Conservation (phyloP, 2,329 filamentous ascomycete species). For the Cytospora schulzeri region DNA sequence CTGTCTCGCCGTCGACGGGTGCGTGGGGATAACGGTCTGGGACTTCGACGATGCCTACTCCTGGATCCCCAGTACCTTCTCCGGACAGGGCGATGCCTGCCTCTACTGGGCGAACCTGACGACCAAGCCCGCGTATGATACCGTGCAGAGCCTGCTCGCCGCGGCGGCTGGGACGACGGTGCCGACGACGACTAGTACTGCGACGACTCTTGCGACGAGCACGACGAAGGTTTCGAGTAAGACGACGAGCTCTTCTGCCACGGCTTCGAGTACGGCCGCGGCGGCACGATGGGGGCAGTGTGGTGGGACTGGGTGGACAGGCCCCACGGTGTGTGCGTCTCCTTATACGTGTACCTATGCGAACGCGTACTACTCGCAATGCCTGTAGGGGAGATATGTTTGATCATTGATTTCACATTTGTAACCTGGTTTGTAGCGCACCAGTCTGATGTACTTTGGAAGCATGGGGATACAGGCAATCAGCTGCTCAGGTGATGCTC, state of each 20-base stretch:
- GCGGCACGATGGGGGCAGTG: constrained; percentile 25
- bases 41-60: constrained; percentile 34
- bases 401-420: too few species aligned
- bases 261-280: neutral
- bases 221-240: constrained; percentile 1
- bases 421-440: too few species aligned
- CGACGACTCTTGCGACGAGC: constrained; percentile 16
- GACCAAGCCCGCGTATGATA: constrained; percentile 44
- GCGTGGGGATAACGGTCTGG: constrained; percentile 48
- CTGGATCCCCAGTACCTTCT: constrained; percentile 43
- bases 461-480: too few species aligned
- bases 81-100: constrained; percentile 42
- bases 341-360: constrained; percentile 49
- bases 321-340: constrained; percentile 40
- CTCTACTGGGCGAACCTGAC: constrained; percentile 41
- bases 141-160: constrained; percentile 31
- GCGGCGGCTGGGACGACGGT: constrained; percentile 23
- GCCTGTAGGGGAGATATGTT: constrained; percentile 17
- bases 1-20: constrained; percentile 40
- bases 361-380: constrained; percentile 40
- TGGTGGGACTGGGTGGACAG: constrained; percentile 24
- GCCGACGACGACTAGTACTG: constrained; percentile 14
- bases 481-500: too few species aligned
- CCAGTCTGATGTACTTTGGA: too few species aligned
- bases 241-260: constrained; percentile 3